These are phyloP conservation scores for Capronia americana DNA, from an alignment of 2,329 filamentous ascomycete species.

Conservation along the genomic window DNA sequence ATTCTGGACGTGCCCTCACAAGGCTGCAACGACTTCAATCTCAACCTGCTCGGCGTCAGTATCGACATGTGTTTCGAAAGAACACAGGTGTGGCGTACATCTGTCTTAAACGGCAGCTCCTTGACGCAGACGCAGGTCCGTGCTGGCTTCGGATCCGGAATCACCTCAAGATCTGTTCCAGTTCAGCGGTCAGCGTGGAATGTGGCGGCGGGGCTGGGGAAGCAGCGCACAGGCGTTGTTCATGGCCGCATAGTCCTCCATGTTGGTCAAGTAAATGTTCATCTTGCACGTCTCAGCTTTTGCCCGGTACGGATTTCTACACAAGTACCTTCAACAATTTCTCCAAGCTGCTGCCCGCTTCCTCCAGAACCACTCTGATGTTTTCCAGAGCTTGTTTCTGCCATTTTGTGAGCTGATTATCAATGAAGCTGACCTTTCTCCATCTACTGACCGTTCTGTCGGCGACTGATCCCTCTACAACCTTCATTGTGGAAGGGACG, in stretches of 20 bases:
- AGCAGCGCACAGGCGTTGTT: constrained; percentile 71
- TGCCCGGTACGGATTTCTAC: neutral
- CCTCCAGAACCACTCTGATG: constrained; percentile 64
- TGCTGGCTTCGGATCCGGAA: constrained; percentile 39
- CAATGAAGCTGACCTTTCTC: neutral
- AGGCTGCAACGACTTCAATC: constrained; percentile 39
- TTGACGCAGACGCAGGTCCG: constrained; percentile 40
- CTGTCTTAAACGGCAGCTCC: constrained; percentile 39
- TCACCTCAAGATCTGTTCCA: constrained; percentile 32
- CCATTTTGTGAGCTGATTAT: neutral
- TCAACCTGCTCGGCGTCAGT: constrained; percentile 32
- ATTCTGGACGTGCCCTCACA: constrained; percentile 36
- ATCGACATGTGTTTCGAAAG: neutral
- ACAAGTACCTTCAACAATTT: constrained; percentile 66
- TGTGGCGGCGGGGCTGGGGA: constrained; percentile 19
- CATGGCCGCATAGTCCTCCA: constrained; percentile 75
- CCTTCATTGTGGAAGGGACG: constrained; percentile 35
- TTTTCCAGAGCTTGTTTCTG: constrained; percentile 51
- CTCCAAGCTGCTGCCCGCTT: constrained; percentile 63
- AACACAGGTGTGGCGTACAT: constrained; percentile 25
- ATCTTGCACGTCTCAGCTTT: constrained; percentile 12
- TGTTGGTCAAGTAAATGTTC: constrained; percentile 69
- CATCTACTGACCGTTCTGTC: constrained; percentile 39
- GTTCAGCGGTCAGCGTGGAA: constrained; percentile 24
- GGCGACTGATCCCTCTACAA: constrained; percentile 38